Conservation (phyloP, 805 yeast species). For the Ogataea parapolymorpha region DNA sequence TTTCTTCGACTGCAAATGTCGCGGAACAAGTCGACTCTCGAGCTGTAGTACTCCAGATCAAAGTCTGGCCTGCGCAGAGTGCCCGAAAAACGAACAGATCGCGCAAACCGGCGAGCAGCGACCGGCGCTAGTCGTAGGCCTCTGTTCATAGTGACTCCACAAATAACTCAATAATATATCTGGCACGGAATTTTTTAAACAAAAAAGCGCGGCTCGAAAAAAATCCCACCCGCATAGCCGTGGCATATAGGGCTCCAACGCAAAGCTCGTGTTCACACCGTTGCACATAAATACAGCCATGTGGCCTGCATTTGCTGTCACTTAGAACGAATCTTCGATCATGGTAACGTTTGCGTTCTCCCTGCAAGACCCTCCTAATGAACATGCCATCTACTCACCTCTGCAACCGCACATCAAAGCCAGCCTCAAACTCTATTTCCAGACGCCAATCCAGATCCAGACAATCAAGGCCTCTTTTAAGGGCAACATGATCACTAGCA, state of each 20-base stretch:
- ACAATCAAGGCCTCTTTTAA: slow-evolving; percentile 12
- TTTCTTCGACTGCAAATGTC: slow-evolving; percentile 34
- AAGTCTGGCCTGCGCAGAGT: slow-evolving; percentile 33
- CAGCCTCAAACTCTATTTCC: slow-evolving; percentile 9
- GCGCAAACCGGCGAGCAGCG: not conserved
- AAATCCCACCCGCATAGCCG: no score
- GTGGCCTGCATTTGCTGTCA: not conserved
- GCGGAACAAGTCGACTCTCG: slow-evolving; percentile 27
- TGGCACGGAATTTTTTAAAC: not conserved
- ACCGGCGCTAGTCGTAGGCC: not conserved
- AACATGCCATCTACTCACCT: slow-evolving; percentile 13
- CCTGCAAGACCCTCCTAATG: slow-evolving; percentile 8
- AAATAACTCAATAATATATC: not conserved
- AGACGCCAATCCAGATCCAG: slow-evolving; percentile 3
- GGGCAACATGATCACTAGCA: slow-evolving; percentile 10
- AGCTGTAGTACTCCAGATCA: slow-evolving; percentile 33
- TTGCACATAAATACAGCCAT: not conserved
- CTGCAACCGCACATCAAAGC: slow-evolving; percentile 13
- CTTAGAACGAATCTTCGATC: not conserved
- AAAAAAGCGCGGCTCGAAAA: slow-evolving; percentile 9
- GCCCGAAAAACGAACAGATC: slow-evolving; percentile 9
- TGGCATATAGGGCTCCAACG: no score
- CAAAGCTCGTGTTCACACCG: no score
- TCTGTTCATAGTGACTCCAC: no score
- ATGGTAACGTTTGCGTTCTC: slow-evolving; percentile 13